Percentiles rank a stretch among this genome's conserved stretches.
phyloP scores from a whole-genome alignment of 2,329 filamentous ascomycete species.

The Acephala macrosclerotiorum region DNA sequence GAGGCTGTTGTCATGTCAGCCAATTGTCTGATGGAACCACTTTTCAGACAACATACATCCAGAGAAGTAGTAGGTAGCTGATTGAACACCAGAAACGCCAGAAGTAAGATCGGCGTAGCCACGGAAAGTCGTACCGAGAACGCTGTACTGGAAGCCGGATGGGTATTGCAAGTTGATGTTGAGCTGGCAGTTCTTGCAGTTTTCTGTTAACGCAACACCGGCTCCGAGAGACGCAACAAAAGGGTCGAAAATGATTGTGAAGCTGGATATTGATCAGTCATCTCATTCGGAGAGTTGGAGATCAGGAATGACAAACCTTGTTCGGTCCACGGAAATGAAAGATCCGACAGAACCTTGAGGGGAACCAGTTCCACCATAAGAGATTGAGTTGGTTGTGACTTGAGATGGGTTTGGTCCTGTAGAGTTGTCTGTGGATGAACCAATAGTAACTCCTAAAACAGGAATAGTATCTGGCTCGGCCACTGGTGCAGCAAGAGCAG shows the following conservation, averaged over 20 bases:
- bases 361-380: constrained; percentile 56
- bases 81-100: constrained; percentile 55
- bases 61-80: constrained; percentile 63
- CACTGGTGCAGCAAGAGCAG: constrained; percentile 34
- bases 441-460: constrained; percentile 29
- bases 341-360: constrained; percentile 52
- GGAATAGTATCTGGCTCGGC: constrained; percentile 21
- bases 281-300: neutral
- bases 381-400: constrained; percentile 52
- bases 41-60: constrained; percentile 43
- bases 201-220: constrained; percentile 49
- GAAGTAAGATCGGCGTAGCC: constrained; percentile 56
- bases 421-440: constrained; percentile 22
- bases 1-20: constrained; percentile 38
- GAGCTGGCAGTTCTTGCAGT: constrained; percentile 61
- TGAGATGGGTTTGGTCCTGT: constrained; percentile 43
- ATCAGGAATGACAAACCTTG: constrained; percentile 44
- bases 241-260: constrained; percentile 60
- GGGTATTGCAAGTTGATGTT: constrained; percentile 60
- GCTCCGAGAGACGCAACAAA: constrained; percentile 59
- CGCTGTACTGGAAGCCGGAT: constrained; percentile 59
- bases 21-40: neutral
- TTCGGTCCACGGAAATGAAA: constrained; percentile 51
- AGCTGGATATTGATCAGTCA: constrained; percentile 33
- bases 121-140: constrained; percentile 59